Conservation (phyloP, 2,329 filamentous ascomycete species). For the Cytospora mali region DNA sequence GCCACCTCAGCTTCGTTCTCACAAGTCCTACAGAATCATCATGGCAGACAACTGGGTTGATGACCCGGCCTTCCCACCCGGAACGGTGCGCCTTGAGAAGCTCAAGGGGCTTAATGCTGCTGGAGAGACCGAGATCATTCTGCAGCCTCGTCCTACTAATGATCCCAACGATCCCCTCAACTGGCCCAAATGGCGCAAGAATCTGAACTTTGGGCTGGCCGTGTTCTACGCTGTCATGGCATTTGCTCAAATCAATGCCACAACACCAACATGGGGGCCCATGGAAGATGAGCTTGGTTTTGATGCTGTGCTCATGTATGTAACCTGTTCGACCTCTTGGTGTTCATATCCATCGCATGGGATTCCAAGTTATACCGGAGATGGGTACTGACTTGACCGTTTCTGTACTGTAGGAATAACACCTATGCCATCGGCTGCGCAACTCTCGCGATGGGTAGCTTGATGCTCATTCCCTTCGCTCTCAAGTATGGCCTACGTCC, state of each 20-base stretch:
- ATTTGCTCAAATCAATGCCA: slow-evolving; percentile 27
- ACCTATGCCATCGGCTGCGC: slow-evolving; percentile 48
- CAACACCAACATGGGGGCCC: slow-evolving; percentile 41
- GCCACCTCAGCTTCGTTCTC: background rate
- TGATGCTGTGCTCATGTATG: slow-evolving; percentile 34
- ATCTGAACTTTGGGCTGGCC: slow-evolving; percentile 28
- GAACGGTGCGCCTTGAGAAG: slow-evolving; percentile 27
- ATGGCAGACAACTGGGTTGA: slow-evolving; percentile 7
- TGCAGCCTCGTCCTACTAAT: slow-evolving; percentile 24
- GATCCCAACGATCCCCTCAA: slow-evolving; percentile 27
- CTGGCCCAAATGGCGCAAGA: slow-evolving; percentile 28
- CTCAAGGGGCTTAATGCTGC: background rate
- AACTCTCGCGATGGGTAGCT: slow-evolving; percentile 43
- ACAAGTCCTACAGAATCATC: background rate
- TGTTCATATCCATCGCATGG: too few species aligned
- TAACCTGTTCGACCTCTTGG: background rate
- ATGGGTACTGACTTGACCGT: slow-evolving; percentile 19
- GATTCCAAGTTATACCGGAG: background rate
- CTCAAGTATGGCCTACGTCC: slow-evolving; percentile 50
- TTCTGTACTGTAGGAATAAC: slow-evolving; percentile 44
- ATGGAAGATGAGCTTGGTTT: slow-evolving; percentile 45
- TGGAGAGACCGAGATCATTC: slow-evolving; percentile 22
- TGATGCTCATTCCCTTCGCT: slow-evolving; percentile 49
- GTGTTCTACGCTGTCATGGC: slow-evolving; percentile 28
- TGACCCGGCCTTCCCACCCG: slow-evolving; percentile 27